Evolutionary conservation across 345 rosid species (phyloP), one percentile per base, ranked within the genome.

Genomic region (Psidium guajava): DNA sequence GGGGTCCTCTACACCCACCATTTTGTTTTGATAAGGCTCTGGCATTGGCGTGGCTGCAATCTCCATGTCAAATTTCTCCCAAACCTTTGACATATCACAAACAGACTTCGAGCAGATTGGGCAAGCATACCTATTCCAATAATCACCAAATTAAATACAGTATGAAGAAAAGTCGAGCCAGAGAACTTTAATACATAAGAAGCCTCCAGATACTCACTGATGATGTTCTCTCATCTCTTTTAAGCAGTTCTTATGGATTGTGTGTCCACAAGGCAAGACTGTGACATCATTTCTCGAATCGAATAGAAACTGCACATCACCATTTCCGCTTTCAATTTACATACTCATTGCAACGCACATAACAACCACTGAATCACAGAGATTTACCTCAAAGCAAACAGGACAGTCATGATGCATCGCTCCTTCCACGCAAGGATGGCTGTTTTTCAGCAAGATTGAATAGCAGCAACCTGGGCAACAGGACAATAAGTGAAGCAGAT

Each of bases 321-420:
- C 53, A 86, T 54, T 54, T 55, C 28, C 40, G 2, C 56, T 56
- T 3, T 69, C 25, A 69, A 9, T 69, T 18, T 69, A 36, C 18
- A 4, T 11, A 36, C 21, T 59, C 54, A 14, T 22, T 50, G 82
- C 11, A 12, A 51, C 25, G 73, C 22, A 54, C 44, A 49, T 24
- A 54, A 25, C 21, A 57, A 36, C 49, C 36, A 1, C 3, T 6
- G 64, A 49, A 58, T 80, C 8, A n/a, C 49, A 64, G 18, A 3
- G 74, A 44, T 59, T 54, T 88, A 96, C 99, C 98, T 96, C 99
- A 81, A 94, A 96, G 86, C 99, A 96, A 82, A 96, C 94, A 24
- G 98, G 98, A 74, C 99, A 96, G 61, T 95, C 95, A 32, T 94
- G 99, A 87, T 95, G 99, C 99, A 96, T 95, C n/a, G 99, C 99